Percentiles rank a stretch among this genome's conserved stretches.
Evolutionary conservation across 805 yeast genomes (phyloP).

Genomic region (Ogataea angusta): DNA sequence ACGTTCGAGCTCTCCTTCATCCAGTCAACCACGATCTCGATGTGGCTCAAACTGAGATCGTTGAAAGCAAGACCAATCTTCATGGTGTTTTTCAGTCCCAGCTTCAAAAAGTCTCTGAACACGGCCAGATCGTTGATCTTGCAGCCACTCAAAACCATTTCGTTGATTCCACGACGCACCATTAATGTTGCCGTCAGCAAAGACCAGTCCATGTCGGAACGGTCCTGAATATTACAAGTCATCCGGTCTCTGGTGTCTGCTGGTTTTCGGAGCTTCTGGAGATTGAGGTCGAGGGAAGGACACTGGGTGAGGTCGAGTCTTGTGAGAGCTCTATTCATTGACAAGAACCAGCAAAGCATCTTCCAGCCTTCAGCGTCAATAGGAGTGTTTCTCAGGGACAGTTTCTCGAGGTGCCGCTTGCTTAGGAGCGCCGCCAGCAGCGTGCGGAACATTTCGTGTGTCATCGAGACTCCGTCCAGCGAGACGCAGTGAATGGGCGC

Average conservation of each 20-base stretch:
- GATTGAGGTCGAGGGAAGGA: slow-evolving; percentile 44
- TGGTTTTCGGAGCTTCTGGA: slow-evolving; percentile 35
- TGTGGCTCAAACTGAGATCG: slow-evolving; percentile 58
- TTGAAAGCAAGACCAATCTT: slow-evolving; percentile 78
- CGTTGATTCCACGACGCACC: slow-evolving; percentile 74
- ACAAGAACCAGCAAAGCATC: slow-evolving; percentile 68
- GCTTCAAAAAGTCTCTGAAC: slow-evolving; percentile 52
- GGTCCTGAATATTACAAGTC: slow-evolving; percentile 47
- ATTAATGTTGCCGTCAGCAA: slow-evolving; percentile 66
- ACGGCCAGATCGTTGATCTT: slow-evolving; percentile 52
- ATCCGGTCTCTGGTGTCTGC: slow-evolving; percentile 35
- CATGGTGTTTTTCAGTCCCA: slow-evolving; percentile 55
- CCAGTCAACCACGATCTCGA: slow-evolving; percentile 58
- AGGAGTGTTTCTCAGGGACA: slow-evolving; percentile 76
- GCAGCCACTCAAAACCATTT: slow-evolving; percentile 75
- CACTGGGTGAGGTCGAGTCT: slow-evolving; percentile 73
- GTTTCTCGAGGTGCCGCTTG: slow-evolving; percentile 63
- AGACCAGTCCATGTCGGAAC: slow-evolving; percentile 83
- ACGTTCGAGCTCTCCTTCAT: slow-evolving; percentile 42
- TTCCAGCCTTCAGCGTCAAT: slow-evolving; percentile 76
- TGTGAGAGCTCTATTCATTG: slow-evolving; percentile 55
- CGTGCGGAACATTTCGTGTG: slow-evolving; percentile 72
- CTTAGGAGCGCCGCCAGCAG: slow-evolving; percentile 67
- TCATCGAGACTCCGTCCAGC: slow-evolving; percentile 74
- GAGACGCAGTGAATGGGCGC: slow-evolving; percentile 76